A percentile compares a stretch with the other conserved stretches of the same genome.
These are phyloP conservation scores for Eucalyptus cloeziana DNA, from an alignment of 345 rosid genomes.

Conservation along the genomic window DNA sequence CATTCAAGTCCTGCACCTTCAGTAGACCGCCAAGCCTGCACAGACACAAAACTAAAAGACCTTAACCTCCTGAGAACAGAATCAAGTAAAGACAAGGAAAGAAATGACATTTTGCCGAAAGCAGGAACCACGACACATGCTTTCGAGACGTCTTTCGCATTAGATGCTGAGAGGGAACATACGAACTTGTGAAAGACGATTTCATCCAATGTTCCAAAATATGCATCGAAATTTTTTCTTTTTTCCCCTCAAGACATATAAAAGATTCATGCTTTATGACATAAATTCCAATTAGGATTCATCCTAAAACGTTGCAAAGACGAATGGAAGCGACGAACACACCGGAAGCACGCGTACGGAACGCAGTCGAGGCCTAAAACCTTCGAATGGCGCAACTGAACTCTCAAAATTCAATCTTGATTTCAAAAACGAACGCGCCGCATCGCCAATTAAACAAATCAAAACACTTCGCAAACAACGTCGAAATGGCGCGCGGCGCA, in stretches of 20 bases:
- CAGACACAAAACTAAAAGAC: neutral
- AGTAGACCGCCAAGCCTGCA: constrained; percentile 37
- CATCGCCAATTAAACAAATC: neutral
- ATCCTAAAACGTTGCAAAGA: neutral
- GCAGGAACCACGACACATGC: neutral
- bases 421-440: neutral
- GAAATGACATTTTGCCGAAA: neutral
- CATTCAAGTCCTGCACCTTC: constrained; percentile 83
- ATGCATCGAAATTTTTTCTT: neutral
- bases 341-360: neutral
- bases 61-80: neutral
- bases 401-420: neutral
- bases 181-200: neutral
- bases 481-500: neutral
- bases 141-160: neutral
- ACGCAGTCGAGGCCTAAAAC: neutral
- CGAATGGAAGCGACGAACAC: neutral
- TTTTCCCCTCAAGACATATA: neutral
- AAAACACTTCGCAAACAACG: neutral
- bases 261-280: neutral
- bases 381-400: neutral
- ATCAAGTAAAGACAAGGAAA: neutral
- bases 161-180: neutral
- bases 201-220: neutral
- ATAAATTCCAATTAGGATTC: neutral